Evolutionary conservation across 1,284 basidiomycete genomes (phyloP).

Genomic region (Puccinia novopanici): DNA sequence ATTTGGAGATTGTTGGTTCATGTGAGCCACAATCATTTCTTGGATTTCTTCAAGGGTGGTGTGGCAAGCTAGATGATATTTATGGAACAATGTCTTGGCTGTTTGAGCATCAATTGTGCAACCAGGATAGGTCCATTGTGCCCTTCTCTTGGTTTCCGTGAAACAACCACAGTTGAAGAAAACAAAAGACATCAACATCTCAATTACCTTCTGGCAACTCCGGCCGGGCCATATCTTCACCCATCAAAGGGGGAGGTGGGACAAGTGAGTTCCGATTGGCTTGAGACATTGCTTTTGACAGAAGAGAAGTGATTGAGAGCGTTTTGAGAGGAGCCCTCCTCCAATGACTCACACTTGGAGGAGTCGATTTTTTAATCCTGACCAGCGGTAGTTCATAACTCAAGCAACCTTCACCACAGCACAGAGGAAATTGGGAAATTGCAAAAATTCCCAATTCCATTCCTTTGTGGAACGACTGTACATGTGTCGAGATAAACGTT

Average conservation of each 20-base stretch:
- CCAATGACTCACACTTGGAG: too few species aligned
- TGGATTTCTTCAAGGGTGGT: neutral
- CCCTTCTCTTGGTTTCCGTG: neutral
- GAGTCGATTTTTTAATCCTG: too few species aligned
- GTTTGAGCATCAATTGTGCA: neutral
- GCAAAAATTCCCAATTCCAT: neutral
- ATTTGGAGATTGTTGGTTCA: neutral
- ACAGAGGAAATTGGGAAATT: neutral
- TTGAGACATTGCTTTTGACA: neutral
- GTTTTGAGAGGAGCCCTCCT: neutral
- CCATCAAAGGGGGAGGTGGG: neutral
- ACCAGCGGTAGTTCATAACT: neutral
- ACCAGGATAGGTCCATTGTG: neutral
- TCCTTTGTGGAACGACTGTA: constrained; percentile 2
- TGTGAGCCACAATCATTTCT: neutral
- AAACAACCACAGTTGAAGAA: neutral
- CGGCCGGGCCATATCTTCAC: neutral
- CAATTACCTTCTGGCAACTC: neutral
- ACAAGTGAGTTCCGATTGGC: too few species aligned
- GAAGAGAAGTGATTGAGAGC: neutral
- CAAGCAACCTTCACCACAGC: neutral
- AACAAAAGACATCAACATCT: neutral
- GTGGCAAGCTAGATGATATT: neutral
- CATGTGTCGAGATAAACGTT: too few species aligned
- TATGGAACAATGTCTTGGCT: neutral